These are phyloP conservation scores for Entoloma clypeatum DNA, from an alignment of 1,284 basidiomycete species.

Conservation along the genomic window DNA sequence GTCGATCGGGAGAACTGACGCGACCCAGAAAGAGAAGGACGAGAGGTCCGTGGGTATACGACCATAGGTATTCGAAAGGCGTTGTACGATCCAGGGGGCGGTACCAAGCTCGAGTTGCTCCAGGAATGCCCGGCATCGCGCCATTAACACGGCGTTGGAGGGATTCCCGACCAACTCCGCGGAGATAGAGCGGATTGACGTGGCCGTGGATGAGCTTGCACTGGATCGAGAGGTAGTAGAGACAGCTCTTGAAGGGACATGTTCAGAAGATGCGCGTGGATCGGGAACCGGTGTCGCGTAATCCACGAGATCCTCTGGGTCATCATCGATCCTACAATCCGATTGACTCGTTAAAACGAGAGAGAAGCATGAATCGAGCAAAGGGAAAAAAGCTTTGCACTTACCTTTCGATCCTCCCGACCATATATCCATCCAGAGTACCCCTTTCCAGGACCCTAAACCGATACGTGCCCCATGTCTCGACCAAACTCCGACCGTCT, in stretches of 20 bases:
- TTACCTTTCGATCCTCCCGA: constrained; percentile 72
- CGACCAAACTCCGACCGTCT: constrained; percentile 88
- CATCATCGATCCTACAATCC: constrained; percentile 39
- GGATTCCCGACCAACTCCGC: constrained; percentile 19
- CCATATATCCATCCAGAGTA: constrained; percentile 83
- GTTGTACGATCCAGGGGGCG: constrained; percentile 88
- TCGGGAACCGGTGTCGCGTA: constrained; percentile 3
- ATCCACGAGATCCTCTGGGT: constrained; percentile 41
- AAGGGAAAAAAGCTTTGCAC: constrained; percentile 20
- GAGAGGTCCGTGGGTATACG: constrained; percentile 67
- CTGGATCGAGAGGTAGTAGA: constrained; percentile 6
- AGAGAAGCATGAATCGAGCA: constrained; percentile 2
- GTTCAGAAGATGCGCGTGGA: neutral
- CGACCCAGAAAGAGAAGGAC: constrained; percentile 89
- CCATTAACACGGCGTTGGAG: constrained; percentile 72
- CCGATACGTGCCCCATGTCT: constrained; percentile 80
- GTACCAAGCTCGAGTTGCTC: constrained; percentile 76
- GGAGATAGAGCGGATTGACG: constrained; percentile 12
- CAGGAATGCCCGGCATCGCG: constrained; percentile 76
- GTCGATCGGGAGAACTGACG: constrained; percentile 89
- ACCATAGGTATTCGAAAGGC: constrained; percentile 75
- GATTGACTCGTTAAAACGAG: neutral
- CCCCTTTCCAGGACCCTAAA: constrained; percentile 85
- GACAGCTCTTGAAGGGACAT: constrained; percentile 10
- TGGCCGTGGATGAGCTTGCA: neutral